These are phyloP conservation scores for Sporisorium sorghi DNA, from an alignment of 1,284 basidiomycete genomes.

Conservation along the genomic window DNA sequence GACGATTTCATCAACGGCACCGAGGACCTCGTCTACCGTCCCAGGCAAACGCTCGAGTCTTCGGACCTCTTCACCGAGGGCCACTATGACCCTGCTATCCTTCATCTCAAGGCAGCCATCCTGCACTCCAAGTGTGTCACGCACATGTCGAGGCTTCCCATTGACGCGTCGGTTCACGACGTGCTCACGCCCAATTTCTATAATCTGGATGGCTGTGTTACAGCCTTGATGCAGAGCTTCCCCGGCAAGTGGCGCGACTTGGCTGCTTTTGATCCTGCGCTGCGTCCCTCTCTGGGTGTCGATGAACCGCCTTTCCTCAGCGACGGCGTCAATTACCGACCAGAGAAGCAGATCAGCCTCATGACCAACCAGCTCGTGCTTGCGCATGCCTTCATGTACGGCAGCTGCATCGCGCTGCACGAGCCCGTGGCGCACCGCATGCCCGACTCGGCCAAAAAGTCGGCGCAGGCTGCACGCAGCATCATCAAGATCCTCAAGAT, in stretches of 20 bases:
- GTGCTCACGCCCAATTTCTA: constrained; percentile 46
- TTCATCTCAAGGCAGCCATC: constrained; percentile 54
- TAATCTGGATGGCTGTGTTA: constrained; percentile 33
- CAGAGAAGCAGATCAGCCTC: constrained; percentile 41
- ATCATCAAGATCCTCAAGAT: constrained; percentile 52
- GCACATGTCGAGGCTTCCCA: constrained; percentile 48
- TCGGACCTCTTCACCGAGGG: constrained; percentile 48
- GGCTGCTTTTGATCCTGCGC: constrained; percentile 26
- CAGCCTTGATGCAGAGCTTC: constrained; percentile 39
- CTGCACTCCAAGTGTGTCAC: constrained; percentile 46
- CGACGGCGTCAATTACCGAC: constrained; percentile 49
- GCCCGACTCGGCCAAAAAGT: constrained; percentile 41
- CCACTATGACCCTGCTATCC: constrained; percentile 46
- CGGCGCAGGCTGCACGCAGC: constrained; percentile 39
- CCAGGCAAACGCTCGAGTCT: constrained; percentile 51
- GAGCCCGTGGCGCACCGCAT: constrained; percentile 49
- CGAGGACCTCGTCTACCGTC: constrained; percentile 34
- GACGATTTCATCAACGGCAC: constrained; percentile 48
- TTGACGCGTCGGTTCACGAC: constrained; percentile 36
- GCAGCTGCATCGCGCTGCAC: constrained; percentile 49
- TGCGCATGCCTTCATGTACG: constrained; percentile 45
- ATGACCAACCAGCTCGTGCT: constrained; percentile 51
- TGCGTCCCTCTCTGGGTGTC: constrained; percentile 15
- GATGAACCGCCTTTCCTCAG: constrained; percentile 41
- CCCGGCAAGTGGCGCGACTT: constrained; percentile 46